Evolutionary conservation across 2,329 filamentous ascomycete genomes (phyloP).

Genomic region (Meredithiella fracta): DNA sequence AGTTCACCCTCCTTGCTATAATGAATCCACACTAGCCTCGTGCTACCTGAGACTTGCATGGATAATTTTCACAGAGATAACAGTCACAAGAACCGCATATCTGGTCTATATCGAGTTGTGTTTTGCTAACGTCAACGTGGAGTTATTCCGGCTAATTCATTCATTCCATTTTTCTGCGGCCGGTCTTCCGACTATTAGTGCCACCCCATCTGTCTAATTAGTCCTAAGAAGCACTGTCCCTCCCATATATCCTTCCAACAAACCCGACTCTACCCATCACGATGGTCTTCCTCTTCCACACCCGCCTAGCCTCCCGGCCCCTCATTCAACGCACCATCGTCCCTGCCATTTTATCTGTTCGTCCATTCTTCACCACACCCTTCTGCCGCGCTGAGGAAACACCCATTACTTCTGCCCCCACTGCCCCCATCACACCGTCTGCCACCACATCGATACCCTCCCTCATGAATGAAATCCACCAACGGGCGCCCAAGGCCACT

Average conservation of each 20-base stretch:
- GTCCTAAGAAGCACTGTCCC: background rate
- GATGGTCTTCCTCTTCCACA: constrained; percentile 14
- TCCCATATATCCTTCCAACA: background rate
- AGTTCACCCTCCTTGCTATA: constrained; percentile 9
- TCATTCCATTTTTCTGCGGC: background rate
- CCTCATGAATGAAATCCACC: constrained; percentile 4
- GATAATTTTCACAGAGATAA: constrained; percentile 6
- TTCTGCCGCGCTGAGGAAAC: constrained; percentile 13
- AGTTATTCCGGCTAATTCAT: background rate
- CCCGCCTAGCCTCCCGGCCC: constrained; percentile 11
- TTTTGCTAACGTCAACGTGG: background rate
- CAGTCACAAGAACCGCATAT: background rate
- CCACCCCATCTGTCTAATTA: background rate
- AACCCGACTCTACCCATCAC: background rate
- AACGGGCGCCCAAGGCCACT: background rate
- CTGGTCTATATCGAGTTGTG: background rate
- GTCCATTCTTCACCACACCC: constrained; percentile 17
- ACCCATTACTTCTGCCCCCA: background rate
- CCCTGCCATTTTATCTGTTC: constrained; percentile 11
- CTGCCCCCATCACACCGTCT: background rate
- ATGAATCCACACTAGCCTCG: constrained; percentile 5
- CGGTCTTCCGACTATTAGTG: background rate
- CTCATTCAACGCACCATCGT: constrained; percentile 3
- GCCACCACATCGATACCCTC: constrained; percentile 5
- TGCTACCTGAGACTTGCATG: constrained; percentile 1